Evolutionary conservation across 768 basidiomycete genomes (phyloP).

Genomic region (Lenzites betulinus): DNA sequence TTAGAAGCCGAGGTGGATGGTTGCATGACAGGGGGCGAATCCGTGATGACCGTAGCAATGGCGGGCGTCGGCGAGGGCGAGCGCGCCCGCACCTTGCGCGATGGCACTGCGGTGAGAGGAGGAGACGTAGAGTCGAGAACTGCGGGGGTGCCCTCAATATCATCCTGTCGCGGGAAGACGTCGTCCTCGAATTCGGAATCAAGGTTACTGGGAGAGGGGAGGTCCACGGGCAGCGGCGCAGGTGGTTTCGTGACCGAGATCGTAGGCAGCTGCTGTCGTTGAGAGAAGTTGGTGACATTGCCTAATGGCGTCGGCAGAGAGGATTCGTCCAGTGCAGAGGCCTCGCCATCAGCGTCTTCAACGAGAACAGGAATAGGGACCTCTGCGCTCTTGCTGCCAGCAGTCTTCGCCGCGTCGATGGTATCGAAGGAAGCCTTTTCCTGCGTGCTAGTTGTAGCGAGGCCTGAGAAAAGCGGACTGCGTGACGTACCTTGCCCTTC

Average conservation of each 20-base stretch:
- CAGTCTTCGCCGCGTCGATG: slow-evolving; percentile 18
- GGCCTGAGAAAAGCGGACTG: background rate
- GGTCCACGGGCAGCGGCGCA: slow-evolving; percentile 65
- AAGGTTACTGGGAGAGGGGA: slow-evolving; percentile 62
- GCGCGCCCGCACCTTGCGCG: slow-evolving; percentile 11
- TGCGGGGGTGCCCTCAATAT: slow-evolving; percentile 23
- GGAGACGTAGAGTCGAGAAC: background rate
- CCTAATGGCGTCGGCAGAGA: slow-evolving; percentile 23
- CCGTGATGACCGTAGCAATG: slow-evolving; percentile 5
- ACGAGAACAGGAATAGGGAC: slow-evolving; percentile 65
- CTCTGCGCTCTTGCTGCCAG: slow-evolving; percentile 45
- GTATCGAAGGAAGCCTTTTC: slow-evolving; percentile 38
- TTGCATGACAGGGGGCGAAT: slow-evolving; percentile 13
- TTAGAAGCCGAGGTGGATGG: background rate
- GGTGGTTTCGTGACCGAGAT: slow-evolving; percentile 73
- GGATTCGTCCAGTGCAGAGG: slow-evolving; percentile 18
- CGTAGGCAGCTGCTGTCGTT: slow-evolving; percentile 43
- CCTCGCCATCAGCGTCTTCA: slow-evolving; percentile 24
- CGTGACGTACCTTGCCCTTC: slow-evolving; percentile 50
- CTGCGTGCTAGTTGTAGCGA: slow-evolving; percentile 35
- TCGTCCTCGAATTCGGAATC: slow-evolving; percentile 33
- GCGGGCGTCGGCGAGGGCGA: slow-evolving; percentile 12
- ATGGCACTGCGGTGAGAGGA: slow-evolving; percentile 13
- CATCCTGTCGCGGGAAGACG: slow-evolving; percentile 37
- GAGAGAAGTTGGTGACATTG: slow-evolving; percentile 28